Evolutionary conservation across 768 basidiomycete species (phyloP), one percentile per base, ranked within the genome.

Genomic region (Scleroderma citrinum): DNA sequence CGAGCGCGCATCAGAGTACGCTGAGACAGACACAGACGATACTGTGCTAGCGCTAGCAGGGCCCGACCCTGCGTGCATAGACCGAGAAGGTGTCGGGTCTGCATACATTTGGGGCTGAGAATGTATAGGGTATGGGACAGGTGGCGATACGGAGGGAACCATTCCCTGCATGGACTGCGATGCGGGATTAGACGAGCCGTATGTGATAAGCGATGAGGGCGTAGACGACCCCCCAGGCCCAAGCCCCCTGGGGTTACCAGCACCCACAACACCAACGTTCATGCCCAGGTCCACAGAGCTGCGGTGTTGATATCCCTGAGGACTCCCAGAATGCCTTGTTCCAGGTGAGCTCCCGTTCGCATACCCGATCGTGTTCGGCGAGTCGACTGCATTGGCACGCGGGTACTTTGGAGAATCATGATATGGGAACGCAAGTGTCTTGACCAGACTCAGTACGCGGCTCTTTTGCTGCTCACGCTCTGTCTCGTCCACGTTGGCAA

Each of bases 381-480:
- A 80, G 53, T 68, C 65, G 74, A 75, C 44, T 63, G 71, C 54
- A 26, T 61, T 59, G 64, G 73, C 29, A 73, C 71, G 54, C 74
- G 73, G 56, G 74, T 72, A 67, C 73, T 74, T 67, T 74, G 66
- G 81, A 46, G 77, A 80, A 65, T 82, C 84, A 56, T 85, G 84
- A 62, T 84, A 87, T n/a, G 87, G 87, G 66, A 89, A 88, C 23
- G 86, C 85, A 19, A 90, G 76, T 52, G 85, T 85, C 51, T 83
- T 76, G 36, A 89, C 87, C 20, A 79, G 74, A 46, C 80, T 71
- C 42, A 89, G 67, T 20, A 88, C 77, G 53, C 76, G 74, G 11
- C 72, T 72, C 53, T 83, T 81, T 59, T 76, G 74, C 63, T 77
- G 80, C 53, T 83, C 81, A 44, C 82, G 72, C 19, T 72, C 70